These are phyloP conservation scores for Tilletiaria anomala DNA, from an alignment of 1,284 basidiomycete species.

Conservation along the genomic window DNA sequence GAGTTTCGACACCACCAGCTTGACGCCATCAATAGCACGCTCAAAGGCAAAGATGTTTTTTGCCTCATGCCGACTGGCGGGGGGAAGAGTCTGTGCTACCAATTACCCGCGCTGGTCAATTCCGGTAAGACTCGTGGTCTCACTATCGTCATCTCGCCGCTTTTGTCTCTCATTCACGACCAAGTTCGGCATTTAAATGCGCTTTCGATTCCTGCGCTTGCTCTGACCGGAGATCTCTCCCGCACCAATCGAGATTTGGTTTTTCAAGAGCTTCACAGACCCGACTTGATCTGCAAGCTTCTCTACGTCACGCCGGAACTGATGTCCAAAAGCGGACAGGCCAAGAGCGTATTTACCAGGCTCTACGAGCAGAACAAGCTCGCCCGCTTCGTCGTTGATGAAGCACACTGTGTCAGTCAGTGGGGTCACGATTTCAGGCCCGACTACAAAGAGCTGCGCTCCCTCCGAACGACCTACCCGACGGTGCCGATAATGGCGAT, in stretches of 20 bases:
- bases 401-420: constrained; percentile 76
- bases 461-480: constrained; percentile 59
- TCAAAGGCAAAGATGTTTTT: constrained; percentile 73
- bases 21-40: constrained; percentile 66
- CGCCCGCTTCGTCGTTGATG: constrained; percentile 74
- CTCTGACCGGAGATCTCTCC: constrained; percentile 53
- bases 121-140: constrained; percentile 60
- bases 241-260: constrained; percentile 40
- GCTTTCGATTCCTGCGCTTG: constrained; percentile 57
- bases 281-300: constrained; percentile 42
- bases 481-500: constrained; percentile 82
- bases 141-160: constrained; percentile 78
- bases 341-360: constrained; percentile 48
- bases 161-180: constrained; percentile 79
- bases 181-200: constrained; percentile 61
- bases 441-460: constrained; percentile 47
- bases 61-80: constrained; percentile 95
- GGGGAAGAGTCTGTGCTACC: constrained; percentile 59
- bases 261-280: constrained; percentile 42
- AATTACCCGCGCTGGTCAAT: constrained; percentile 69
- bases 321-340: constrained; percentile 29
- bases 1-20: constrained; percentile 73
- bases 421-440: constrained; percentile 72
- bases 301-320: constrained; percentile 92
- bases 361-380: constrained; percentile 52